Base-by-base conservation (phyloP, 169 alveolate species). In the Ichthyophthirius multifiliis region DNA sequence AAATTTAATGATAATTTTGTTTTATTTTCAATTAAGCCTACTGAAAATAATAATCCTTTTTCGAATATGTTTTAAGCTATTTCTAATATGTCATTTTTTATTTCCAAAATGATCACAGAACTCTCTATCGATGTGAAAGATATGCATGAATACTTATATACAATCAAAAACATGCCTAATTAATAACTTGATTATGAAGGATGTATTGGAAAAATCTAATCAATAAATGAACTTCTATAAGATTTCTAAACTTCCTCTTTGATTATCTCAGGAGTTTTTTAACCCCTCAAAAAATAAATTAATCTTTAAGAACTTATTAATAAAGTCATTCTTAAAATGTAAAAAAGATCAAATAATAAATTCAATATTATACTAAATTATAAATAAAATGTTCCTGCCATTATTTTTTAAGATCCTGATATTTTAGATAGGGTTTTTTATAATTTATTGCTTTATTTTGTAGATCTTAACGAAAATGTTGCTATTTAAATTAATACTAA, bases 71-170 rank as follows among this genome's bases (percentile, higher is more conserved):
- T 31, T 43, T 23, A 41, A 27, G 46, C 65, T n/a, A 45, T 45
- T 18, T 15, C 43, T 12, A 45, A 73, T 18, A 43, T 73, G 43
- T 15, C 35, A 31, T 27, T 31, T 41, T 37, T 73, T 37, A 45
- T 73, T n/a, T 31, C 65, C 16, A 27, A 43, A 41, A 73, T 73
- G 46, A 73, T 39, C 12, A 18, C 79, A 18, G 55, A 73, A 45
- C 23, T 45, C 13, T 37, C 62, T 4, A 16, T 37, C 6, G 79
- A 43, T 43, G 43, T 27, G 27, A 73, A 73, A n/a, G 41, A 37
- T 41, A 32, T 73, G 16, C 35, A 32, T 30, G 46, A 41, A 7
- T 39, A 73, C n/a, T 73, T 45, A 30, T 15, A 18, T 9, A 37
- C 23, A 39, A 0, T 39, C 3, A 41, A n/a, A 9, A 41, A 37